A percentile compares a stretch with the other conserved stretches of the same genome.
Conservation (phyloP, 352 stramenopile genomes). For the Phytophthora parvispora region DNA sequence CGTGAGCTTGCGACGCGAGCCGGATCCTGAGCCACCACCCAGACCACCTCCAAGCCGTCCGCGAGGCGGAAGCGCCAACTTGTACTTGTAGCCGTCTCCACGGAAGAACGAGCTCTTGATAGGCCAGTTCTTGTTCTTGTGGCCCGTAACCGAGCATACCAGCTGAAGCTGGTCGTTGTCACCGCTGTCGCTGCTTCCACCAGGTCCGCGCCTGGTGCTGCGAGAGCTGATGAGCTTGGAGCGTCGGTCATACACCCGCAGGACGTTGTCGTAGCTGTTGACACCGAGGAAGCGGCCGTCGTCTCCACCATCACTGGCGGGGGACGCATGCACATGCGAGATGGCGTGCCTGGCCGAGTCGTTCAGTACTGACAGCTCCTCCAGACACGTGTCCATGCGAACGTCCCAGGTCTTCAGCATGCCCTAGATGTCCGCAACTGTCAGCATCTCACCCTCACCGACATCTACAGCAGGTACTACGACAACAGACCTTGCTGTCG, state of each 20-base stretch:
- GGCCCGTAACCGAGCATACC: slow-evolving; percentile 80
- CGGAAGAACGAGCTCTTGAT: slow-evolving; percentile 93
- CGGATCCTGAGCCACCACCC: slow-evolving; percentile 26
- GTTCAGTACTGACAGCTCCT: slow-evolving; percentile 84
- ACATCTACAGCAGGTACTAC: no score
- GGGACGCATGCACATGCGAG: slow-evolving; percentile 86
- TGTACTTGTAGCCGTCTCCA: slow-evolving; percentile 90
- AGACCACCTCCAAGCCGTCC: slow-evolving; percentile 27
- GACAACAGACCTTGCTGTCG: slow-evolving; percentile 78
- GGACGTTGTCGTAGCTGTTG: slow-evolving; percentile 93
- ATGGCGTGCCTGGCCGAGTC: slow-evolving; percentile 84
- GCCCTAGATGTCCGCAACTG: slow-evolving; percentile 45
- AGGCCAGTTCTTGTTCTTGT: slow-evolving; percentile 94
- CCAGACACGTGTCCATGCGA: slow-evolving; percentile 82
- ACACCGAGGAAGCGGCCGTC: slow-evolving; percentile 85
- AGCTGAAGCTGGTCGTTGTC: slow-evolving; percentile 85
- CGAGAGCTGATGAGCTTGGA: slow-evolving; percentile 85
- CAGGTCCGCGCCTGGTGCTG: slow-evolving; percentile 31
- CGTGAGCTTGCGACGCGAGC: slow-evolving; percentile 76
- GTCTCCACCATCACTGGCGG: slow-evolving; percentile 71
- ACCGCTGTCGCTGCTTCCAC: slow-evolving; percentile 43
- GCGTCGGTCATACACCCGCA: slow-evolving; percentile 89
- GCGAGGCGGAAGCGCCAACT: slow-evolving; percentile 67
- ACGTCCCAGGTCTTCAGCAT: slow-evolving; percentile 92
- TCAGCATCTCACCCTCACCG: no score